Conservation (phyloP, 2,329 filamentous ascomycete genomes). For the Myriosclerotinia curreyana region DNA sequence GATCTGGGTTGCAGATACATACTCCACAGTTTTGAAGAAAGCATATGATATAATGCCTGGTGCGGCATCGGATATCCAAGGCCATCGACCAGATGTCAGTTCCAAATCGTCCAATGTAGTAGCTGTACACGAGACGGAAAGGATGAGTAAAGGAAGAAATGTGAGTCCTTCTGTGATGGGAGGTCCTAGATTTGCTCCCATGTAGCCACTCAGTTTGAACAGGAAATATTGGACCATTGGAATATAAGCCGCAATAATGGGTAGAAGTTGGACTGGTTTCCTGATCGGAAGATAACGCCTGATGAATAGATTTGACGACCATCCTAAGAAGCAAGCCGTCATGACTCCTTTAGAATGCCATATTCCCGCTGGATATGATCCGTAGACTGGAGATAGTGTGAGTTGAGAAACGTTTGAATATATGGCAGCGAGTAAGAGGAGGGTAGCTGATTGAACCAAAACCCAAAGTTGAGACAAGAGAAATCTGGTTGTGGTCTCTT, state of each 20-base stretch:
- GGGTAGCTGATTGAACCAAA: conserved; percentile 41
- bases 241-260: conserved; percentile 71
- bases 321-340: conserved; percentile 66
- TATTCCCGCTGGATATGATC: conserved; percentile 71
- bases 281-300: conserved; percentile 47
- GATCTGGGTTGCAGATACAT: conserved; percentile 43
- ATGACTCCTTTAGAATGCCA: conserved; percentile 69
- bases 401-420: conserved; percentile 71
- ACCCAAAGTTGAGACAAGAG: conserved; percentile 34
- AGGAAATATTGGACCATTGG: conserved; percentile 70
- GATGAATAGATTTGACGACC: conserved; percentile 63
- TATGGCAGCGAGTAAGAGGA: conserved; percentile 58
- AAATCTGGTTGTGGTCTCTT: conserved; percentile 38
- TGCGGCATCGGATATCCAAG: conserved; percentile 58
- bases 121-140: conserved; percentile 63
- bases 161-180: conserved; percentile 71
- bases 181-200: conserved; percentile 72
- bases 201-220: conserved; percentile 60
- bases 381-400: conserved; percentile 82
- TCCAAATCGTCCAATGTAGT: conserved; percentile 62
- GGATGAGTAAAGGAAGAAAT: conserved; percentile 63
- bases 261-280: conserved; percentile 55
- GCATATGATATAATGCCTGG: conserved; percentile 66
- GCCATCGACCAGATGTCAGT: conserved; percentile 50
- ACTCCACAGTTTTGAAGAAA: conserved; percentile 51